Percentiles rank a stretch among this genome's conserved stretches.
These are phyloP conservation scores for Trichoderma gamsii DNA, from an alignment of 495 filamentous ascomycete species.

Conservation along the genomic window DNA sequence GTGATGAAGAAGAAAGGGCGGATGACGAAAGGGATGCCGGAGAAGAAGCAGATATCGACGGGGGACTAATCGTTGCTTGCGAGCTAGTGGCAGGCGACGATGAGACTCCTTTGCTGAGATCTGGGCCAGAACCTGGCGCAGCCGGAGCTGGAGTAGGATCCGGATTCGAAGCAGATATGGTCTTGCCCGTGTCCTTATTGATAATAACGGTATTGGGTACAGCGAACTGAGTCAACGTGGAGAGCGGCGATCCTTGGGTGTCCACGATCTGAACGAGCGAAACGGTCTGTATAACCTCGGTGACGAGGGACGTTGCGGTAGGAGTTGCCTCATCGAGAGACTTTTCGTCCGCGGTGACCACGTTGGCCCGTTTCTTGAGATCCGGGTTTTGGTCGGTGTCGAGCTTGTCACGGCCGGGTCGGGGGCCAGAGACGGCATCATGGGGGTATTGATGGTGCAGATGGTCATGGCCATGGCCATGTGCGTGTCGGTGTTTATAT, in stretches of 20 bases:
- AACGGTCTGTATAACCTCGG: constrained; percentile 24
- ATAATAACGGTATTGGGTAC: constrained; percentile 13
- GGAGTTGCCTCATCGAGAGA: neutral
- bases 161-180: constrained; percentile 11
- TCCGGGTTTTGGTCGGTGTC: neutral
- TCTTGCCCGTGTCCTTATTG: constrained; percentile 13
- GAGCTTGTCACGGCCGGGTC: neutral
- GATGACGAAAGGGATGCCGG: neutral
- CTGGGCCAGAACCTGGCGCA: constrained; percentile 8
- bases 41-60: neutral
- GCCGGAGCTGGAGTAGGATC: neutral
- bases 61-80: neutral
- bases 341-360: neutral
- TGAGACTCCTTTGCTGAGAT: neutral
- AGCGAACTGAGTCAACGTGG: constrained; percentile 31
- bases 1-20: neutral
- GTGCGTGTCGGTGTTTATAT: constrained; percentile 28
- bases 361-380: neutral
- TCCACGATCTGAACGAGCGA: constrained; percentile 35
- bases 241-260: constrained; percentile 36
- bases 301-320: neutral
- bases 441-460: constrained; percentile 12
- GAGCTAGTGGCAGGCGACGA: neutral
- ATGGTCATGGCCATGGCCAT: constrained; percentile 21
- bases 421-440: neutral